phyloP scores from a whole-genome alignment of 805 yeast species.

The Schizosaccharomyces cryophilus region DNA sequence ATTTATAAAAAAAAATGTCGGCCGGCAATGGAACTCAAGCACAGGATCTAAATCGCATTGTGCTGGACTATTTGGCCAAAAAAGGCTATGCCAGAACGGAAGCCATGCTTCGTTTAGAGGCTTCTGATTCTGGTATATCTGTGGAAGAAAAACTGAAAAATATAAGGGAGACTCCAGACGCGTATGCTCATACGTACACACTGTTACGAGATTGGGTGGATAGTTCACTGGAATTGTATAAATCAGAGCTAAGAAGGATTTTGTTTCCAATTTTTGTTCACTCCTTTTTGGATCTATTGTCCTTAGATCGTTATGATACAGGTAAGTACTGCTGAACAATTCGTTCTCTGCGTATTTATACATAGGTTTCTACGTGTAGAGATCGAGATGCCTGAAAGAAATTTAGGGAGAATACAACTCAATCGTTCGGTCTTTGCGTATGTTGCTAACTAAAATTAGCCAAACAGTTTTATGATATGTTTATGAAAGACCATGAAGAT shows the following conservation, averaged over 20 bases:
- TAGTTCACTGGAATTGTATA: constrained; percentile 70
- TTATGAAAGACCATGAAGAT: constrained; percentile 43
- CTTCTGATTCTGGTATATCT: constrained; percentile 12
- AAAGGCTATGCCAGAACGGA: constrained; percentile 90
- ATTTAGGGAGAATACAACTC: not conserved
- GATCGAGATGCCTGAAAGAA: no score
- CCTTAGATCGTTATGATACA: constrained; percentile 27
- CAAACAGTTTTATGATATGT: constrained; percentile 39
- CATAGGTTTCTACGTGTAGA: no score
- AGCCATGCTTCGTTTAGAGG: constrained; percentile 72
- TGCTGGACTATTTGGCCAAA: constrained; percentile 72
- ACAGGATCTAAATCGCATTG: constrained; percentile 69
- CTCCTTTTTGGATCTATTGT: constrained; percentile 54
- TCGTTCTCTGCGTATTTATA: no score
- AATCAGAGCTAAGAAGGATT: constrained; percentile 58
- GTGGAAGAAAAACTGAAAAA: not conserved
- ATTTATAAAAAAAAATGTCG: not conserved
- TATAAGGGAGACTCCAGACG: constrained; percentile 29
- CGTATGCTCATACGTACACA: constrained; percentile 57
- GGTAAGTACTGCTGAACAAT: not conserved
- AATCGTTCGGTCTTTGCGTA: not conserved
- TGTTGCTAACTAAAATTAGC: not conserved
- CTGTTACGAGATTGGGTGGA: constrained; percentile 74
- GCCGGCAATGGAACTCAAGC: not conserved
- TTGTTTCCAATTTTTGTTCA: constrained; percentile 86